Conservation (phyloP, 495 filamentous ascomycete genomes). For the Achaetomiella virescens region DNA sequence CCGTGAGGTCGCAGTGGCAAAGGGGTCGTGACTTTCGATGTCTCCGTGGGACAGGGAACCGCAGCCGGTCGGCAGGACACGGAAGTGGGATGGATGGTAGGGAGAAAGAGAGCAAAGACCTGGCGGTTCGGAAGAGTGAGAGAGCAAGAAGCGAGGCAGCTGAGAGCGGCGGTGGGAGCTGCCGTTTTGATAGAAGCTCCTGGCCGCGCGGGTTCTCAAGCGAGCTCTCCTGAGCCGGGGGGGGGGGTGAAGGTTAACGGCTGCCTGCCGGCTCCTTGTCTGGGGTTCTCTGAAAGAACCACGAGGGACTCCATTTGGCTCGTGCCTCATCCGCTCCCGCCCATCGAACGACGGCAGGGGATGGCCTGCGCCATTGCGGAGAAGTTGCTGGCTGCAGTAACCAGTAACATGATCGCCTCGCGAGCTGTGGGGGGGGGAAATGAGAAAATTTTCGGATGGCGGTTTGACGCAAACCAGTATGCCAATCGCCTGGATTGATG, state of each 20-base stretch:
- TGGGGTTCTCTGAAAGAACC: neutral
- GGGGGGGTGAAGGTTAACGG: neutral
- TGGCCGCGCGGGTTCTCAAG: neutral
- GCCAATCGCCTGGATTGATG: neutral
- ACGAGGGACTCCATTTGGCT: constrained; percentile 4
- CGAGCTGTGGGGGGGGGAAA: constrained; percentile 10
- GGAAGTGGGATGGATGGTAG: neutral
- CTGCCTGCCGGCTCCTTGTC: neutral
- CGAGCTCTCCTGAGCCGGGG: constrained; percentile 1
- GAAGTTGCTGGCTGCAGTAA: constrained; percentile 13
- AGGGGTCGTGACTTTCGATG: too few species aligned
- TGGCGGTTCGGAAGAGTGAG: neutral
- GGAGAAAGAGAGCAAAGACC: neutral
- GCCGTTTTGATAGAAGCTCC: constrained; percentile 18
- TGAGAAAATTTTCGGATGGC: constrained; percentile 1
- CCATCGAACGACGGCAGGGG: constrained; percentile 12
- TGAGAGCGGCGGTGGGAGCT: constrained; percentile 1
- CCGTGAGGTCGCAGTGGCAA: neutral
- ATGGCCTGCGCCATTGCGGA: constrained; percentile 14
- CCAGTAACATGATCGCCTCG: constrained; percentile 18
- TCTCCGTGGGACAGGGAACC: neutral
- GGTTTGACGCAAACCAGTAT: neutral
- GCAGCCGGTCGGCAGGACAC: neutral
- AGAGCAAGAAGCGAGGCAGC: neutral
- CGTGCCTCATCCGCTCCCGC: neutral